Evolutionary conservation across 306 rosid genomes (phyloP).

Genomic region (Macrotyloma uniflorum): DNA sequence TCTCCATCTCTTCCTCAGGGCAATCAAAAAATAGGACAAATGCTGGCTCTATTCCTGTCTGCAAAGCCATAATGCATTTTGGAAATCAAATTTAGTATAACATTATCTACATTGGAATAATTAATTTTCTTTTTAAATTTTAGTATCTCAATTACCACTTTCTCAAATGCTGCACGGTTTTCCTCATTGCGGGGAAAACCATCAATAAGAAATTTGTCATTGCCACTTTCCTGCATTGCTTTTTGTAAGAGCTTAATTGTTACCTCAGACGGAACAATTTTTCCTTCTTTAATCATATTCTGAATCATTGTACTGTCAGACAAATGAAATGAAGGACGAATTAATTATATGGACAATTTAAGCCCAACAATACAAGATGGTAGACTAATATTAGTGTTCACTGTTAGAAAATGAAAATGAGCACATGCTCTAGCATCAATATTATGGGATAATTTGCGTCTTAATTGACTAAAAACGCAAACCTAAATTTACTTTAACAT

Average conservation of each 20-base stretch:
- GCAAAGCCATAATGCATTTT: constrained; percentile 48
- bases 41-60: constrained; percentile 89
- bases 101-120: constrained; percentile 18
- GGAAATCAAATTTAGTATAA: constrained; percentile 17
- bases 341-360: constrained; percentile 13
- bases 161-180: constrained; percentile 98
- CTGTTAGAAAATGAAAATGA: not conserved
- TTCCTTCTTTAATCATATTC: constrained; percentile 93
- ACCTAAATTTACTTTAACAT: too few species aligned
- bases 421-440: not conserved
- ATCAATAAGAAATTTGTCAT: constrained; percentile 94
- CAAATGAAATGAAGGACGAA: constrained; percentile 31
- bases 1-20: constrained; percentile 92
- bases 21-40: constrained; percentile 87
- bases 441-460: not conserved
- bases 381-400: constrained; percentile 3
- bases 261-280: constrained; percentile 95
- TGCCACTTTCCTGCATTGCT: constrained; percentile 78
- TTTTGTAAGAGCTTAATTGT: constrained; percentile 87
- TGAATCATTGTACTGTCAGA: constrained; percentile 88
- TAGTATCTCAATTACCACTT: constrained; percentile 56
- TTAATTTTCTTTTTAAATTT: not conserved
- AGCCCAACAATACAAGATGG: constrained; percentile 28
- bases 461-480: not conserved
- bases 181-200: constrained; percentile 99